A percentile compares a stretch with the other conserved stretches of the same genome.
phyloP scores from a whole-genome alignment of 495 filamentous ascomycete genomes.

The Penicilliopsis zonata region DNA sequence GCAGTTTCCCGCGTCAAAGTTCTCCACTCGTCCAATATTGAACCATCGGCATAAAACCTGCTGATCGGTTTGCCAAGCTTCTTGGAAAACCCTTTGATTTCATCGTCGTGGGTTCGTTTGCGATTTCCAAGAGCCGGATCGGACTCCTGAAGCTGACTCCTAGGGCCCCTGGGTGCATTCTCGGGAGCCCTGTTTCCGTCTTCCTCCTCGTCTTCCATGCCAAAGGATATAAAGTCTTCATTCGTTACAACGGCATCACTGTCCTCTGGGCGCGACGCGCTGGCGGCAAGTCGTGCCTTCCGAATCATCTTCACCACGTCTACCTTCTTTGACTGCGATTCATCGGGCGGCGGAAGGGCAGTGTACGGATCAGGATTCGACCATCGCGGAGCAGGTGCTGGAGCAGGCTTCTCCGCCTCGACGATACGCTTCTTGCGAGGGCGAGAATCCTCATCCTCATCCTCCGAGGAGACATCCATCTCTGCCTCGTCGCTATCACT shows the following conservation, averaged over 20 bases:
- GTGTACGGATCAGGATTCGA: conserved; percentile 93
- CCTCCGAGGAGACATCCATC: conserved; percentile 46
- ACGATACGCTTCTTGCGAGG: conserved; percentile 39
- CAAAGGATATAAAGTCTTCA: conserved; percentile 78
- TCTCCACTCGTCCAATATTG: conserved; percentile 47
- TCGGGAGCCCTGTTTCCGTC: conserved; percentile 15
- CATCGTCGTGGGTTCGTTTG: conserved; percentile 63
- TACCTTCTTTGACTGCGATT: conserved; percentile 51
- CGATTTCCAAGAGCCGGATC: conserved; percentile 35
- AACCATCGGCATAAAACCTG: conserved; percentile 30
- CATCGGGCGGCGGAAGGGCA: conserved; percentile 60
- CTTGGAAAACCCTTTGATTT: conserved; percentile 40
- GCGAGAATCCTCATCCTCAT: conserved; percentile 31
- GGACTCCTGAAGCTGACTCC: conserved; percentile 8
- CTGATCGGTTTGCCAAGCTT: conserved; percentile 30
- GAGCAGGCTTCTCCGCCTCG: conserved; percentile 32
- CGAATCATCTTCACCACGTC: conserved; percentile 81
- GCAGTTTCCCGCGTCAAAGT: conserved; percentile 26
- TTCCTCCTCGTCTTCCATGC: conserved; percentile 41
- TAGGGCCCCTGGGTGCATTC: conserved; percentile 24
- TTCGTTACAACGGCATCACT: conserved; percentile 46
- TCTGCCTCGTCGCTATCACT: conserved; percentile 62
- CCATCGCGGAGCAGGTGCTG: conserved; percentile 49
- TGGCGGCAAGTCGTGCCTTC: conserved; percentile 53
- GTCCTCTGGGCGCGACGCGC: conserved; percentile 20